Conservation (phyloP, 2,329 filamentous ascomycete species). For the Sporothrix humicola region DNA sequence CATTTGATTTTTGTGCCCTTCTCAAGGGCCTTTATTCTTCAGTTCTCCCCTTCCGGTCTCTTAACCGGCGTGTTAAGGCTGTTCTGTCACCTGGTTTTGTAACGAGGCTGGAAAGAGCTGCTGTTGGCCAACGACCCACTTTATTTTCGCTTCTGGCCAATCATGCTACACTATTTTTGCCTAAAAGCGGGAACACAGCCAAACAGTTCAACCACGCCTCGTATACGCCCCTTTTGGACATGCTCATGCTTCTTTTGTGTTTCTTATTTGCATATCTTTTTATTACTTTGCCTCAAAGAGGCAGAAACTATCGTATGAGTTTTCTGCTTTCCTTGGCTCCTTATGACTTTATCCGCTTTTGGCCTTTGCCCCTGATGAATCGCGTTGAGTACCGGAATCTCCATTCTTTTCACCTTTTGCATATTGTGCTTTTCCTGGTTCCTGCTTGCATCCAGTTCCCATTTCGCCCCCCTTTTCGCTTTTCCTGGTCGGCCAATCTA, state of each 20-base stretch:
- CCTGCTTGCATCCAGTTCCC: not conserved
- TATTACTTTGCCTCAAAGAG: not conserved
- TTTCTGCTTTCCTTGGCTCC: no score
- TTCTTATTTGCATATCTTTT: not conserved
- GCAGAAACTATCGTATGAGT: not conserved
- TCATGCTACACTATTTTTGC: slow-evolving; percentile 29
- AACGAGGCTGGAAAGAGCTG: not conserved
- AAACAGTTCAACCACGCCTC: not conserved
- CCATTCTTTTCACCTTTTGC: not conserved
- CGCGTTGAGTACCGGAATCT: no score
- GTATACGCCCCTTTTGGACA: not conserved
- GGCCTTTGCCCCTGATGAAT: not conserved
- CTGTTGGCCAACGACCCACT: not conserved
- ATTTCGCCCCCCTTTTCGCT: not conserved
- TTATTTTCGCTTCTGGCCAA: slow-evolving; percentile 9
- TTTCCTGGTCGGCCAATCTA: not conserved
- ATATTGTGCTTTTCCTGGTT: not conserved
- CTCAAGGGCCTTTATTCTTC: no score
- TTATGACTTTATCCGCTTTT: not conserved
- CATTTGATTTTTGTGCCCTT: not conserved
- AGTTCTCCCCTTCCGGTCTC: not conserved
- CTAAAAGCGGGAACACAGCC: not conserved
- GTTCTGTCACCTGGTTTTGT: not conserved
- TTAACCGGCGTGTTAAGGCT: slow-evolving; percentile 3
- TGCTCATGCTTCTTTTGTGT: not conserved